Evolutionary conservation across 2,329 filamentous ascomycete species (phyloP).

Genomic region (Trichoderma oligosporum): DNA sequence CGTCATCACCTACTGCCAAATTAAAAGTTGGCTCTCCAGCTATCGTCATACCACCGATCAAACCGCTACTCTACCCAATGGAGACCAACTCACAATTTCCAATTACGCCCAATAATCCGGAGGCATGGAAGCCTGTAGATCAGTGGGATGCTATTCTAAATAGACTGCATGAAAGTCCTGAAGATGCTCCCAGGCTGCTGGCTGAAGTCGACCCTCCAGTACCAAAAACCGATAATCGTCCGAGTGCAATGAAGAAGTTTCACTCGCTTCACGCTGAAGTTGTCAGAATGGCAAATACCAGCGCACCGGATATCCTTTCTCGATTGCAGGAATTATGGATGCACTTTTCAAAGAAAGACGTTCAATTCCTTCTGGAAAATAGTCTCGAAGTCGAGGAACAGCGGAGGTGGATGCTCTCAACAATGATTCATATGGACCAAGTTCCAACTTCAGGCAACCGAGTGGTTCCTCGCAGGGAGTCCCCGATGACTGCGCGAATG

Average conservation of each 20-base stretch:
- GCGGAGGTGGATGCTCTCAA: slow-evolving; percentile 55
- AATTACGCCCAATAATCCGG: slow-evolving; percentile 16
- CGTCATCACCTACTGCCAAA: neutral
- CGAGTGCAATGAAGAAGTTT: neutral
- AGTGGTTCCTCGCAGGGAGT: neutral
- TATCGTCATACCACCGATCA: slow-evolving; percentile 17
- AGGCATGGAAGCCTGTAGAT: slow-evolving; percentile 8
- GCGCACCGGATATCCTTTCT: slow-evolving; percentile 16
- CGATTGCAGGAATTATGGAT: slow-evolving; percentile 20
- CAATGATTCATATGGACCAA: slow-evolving; percentile 47
- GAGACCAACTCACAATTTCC: neutral
- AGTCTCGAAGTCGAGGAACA: slow-evolving; percentile 12
- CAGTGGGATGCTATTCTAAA: slow-evolving; percentile 13
- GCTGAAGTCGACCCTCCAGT: neutral
- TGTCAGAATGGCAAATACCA: slow-evolving; percentile 9
- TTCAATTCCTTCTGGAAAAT: neutral
- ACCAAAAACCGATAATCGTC: neutral
- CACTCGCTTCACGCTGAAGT: neutral
- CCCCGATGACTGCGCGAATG: slow-evolving; percentile 12
- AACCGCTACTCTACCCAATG: slow-evolving; percentile 18
- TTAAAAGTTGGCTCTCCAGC: neutral
- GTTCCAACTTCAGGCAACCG: slow-evolving; percentile 21
- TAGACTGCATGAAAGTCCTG: neutral
- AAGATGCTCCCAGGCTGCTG: neutral
- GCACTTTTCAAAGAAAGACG: neutral